A percentile compares a stretch with the other conserved stretches of the same genome.
Evolutionary conservation across 768 basidiomycete genomes (phyloP).

Genomic region (Boletus fagicola): DNA sequence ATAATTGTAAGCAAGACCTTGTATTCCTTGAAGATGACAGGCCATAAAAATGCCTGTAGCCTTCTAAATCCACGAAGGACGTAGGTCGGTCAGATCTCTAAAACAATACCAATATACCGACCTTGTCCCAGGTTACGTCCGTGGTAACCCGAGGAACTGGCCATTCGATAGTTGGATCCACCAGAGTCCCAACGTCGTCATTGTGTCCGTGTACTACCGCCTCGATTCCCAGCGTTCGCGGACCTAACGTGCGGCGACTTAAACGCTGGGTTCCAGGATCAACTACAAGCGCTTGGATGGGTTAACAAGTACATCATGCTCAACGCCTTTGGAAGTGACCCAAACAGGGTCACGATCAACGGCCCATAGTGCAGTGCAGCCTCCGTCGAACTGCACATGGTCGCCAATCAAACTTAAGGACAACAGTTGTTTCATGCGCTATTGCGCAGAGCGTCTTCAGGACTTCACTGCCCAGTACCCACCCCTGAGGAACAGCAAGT

Average conservation of each 20-base stretch:
- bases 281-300: slow-evolving; percentile 43
- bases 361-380: slow-evolving; percentile 60
- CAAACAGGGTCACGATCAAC: slow-evolving; percentile 45
- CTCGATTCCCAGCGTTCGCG: slow-evolving; percentile 50
- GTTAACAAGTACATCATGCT: slow-evolving; percentile 35
- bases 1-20: slow-evolving; percentile 40
- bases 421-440: slow-evolving; percentile 39
- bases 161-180: slow-evolving; percentile 66
- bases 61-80: slow-evolving; percentile 43
- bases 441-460: slow-evolving; percentile 58
- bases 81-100: slow-evolving; percentile 8
- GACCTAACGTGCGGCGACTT: slow-evolving; percentile 43
- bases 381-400: slow-evolving; percentile 58
- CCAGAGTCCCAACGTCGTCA: slow-evolving; percentile 58
- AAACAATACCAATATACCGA: neutral
- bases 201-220: slow-evolving; percentile 67
- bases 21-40: neutral
- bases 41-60: slow-evolving; percentile 35
- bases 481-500: slow-evolving; percentile 54
- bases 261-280: slow-evolving; percentile 57
- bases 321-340: slow-evolving; percentile 40
- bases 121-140: slow-evolving; percentile 45
- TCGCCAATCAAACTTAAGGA: slow-evolving; percentile 36
- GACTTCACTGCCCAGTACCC: slow-evolving; percentile 48
- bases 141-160: slow-evolving; percentile 63